A percentile compares a stretch with the other conserved stretches of the same genome.
Evolutionary conservation across 2,329 filamentous ascomycete species (phyloP).

Genomic region (Fusarium sp.): DNA sequence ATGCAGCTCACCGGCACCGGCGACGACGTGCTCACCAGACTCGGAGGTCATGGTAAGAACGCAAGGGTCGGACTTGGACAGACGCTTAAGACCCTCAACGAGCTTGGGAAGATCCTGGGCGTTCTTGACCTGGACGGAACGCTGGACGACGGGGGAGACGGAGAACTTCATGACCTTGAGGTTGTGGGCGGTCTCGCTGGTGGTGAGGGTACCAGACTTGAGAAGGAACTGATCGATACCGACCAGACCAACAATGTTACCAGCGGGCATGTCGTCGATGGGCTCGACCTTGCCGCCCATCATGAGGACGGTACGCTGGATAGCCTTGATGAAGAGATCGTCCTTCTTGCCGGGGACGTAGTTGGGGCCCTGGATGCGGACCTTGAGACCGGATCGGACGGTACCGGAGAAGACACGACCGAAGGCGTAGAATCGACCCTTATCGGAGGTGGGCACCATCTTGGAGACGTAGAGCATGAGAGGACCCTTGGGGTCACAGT

Average conservation of each 20-base stretch:
- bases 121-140: constrained; percentile 99
- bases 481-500: constrained; percentile 97
- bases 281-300: constrained; percentile 99
- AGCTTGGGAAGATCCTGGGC: constrained; percentile 99
- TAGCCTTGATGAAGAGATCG: constrained; percentile 98
- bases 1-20: constrained; percentile 98
- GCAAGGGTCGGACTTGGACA: constrained; percentile 99
- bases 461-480: constrained; percentile 99
- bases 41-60: constrained; percentile 89
- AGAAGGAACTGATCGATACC: constrained; percentile 99
- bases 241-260: constrained; percentile 99
- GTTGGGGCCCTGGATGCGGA: constrained; percentile 99
- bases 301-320: constrained; percentile 99
- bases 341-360: constrained; percentile 99
- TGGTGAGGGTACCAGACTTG: constrained; percentile 99
- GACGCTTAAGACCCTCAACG: constrained; percentile 99
- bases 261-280: constrained; percentile 98
- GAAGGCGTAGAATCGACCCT: constrained; percentile 99
- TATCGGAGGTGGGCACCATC: constrained; percentile 99
- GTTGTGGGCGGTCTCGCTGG: constrained; percentile 98
- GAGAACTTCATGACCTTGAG: constrained; percentile 99
- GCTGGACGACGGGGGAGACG: constrained; percentile 97
- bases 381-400: constrained; percentile 96
- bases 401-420: constrained; percentile 99
- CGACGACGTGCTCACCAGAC: constrained; percentile 98